A percentile compares a stretch with the other conserved stretches of the same genome.
These are phyloP conservation scores for Penicillium ucsense DNA, from an alignment of 495 filamentous ascomycete species.

Conservation along the genomic window DNA sequence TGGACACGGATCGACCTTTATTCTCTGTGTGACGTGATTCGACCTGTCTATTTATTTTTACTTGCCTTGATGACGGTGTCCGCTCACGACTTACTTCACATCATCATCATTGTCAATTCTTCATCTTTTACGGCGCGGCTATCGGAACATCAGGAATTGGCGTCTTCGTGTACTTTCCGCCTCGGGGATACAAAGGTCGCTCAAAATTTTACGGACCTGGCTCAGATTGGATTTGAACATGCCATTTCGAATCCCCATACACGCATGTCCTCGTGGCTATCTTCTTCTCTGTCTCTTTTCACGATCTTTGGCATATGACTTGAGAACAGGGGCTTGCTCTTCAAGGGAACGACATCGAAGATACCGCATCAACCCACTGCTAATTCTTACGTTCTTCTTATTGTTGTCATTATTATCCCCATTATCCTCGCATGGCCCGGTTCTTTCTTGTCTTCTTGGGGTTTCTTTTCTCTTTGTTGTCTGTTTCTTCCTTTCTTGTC, in stretches of 20 bases:
- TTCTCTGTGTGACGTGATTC: conserved; percentile 8
- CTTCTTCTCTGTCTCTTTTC: conserved; percentile 4
- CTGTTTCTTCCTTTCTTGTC: not conserved
- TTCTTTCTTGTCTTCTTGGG: too few species aligned
- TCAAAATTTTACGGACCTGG: not conserved
- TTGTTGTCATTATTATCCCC: not conserved
- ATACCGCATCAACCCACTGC: conserved; percentile 11
- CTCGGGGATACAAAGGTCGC: not conserved
- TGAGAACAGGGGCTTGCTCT: conserved; percentile 6
- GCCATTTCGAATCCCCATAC: not conserved
- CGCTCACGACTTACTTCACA: conserved; percentile 4
- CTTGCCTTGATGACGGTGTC: conserved; percentile 16
- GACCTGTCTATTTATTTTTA: conserved; percentile 15
- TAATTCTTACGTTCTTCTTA: not conserved
- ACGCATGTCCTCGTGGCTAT: not conserved
- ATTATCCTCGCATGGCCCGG: too few species aligned
- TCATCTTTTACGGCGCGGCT: conserved; percentile 1
- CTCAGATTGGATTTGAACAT: not conserved
- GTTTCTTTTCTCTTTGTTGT: not conserved
- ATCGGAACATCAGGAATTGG: conserved; percentile 7
- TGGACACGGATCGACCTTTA: conserved; percentile 3
- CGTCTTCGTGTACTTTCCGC: conserved; percentile 13
- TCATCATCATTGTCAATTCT: conserved; percentile 16
- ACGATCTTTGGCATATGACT: conserved; percentile 19
- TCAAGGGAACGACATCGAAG: conserved; percentile 9